These are phyloP conservation scores for Gossypium gossypioides DNA, from an alignment of 441 rosid genomes.

Conservation along the genomic window DNA sequence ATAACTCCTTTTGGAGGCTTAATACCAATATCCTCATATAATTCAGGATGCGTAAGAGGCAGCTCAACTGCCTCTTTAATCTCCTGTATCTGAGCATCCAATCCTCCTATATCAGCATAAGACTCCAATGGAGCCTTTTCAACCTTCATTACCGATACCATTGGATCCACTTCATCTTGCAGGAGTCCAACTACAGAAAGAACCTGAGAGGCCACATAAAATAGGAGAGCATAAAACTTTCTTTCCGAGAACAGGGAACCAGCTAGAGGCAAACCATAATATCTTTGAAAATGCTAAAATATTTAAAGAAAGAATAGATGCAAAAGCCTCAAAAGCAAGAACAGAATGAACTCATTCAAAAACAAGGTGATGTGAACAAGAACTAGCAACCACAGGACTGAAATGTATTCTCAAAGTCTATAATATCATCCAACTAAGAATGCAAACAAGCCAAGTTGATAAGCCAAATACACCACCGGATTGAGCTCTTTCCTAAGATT, in stretches of 20 bases:
- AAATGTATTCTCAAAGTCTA: neutral
- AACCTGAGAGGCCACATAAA: neutral
- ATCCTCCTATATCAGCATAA: too few species aligned
- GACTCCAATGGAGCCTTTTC: too few species aligned
- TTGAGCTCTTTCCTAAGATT: neutral
- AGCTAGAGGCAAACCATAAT: neutral
- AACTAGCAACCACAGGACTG: neutral
- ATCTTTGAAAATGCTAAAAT: neutral
- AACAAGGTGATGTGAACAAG: neutral
- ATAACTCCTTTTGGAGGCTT: too few species aligned
- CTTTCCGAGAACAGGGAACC: neutral
- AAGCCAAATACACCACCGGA: neutral
- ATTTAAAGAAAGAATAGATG: neutral
- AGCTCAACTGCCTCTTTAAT: too few species aligned
- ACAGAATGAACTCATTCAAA: neutral
- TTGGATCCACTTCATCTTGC: too few species aligned
- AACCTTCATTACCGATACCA: too few species aligned
- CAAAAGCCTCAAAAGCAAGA: neutral
- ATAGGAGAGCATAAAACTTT: neutral
- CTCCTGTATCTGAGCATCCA: too few species aligned
- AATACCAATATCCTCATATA: too few species aligned
- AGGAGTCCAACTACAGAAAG: too few species aligned
- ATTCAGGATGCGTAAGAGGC: too few species aligned
- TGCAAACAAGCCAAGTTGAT: neutral
- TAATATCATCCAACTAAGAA: neutral